Evolutionary conservation across 495 filamentous ascomycete species (phyloP), one percentile per base, ranked within the genome.

Genomic region (Neurospora intermedia): DNA sequence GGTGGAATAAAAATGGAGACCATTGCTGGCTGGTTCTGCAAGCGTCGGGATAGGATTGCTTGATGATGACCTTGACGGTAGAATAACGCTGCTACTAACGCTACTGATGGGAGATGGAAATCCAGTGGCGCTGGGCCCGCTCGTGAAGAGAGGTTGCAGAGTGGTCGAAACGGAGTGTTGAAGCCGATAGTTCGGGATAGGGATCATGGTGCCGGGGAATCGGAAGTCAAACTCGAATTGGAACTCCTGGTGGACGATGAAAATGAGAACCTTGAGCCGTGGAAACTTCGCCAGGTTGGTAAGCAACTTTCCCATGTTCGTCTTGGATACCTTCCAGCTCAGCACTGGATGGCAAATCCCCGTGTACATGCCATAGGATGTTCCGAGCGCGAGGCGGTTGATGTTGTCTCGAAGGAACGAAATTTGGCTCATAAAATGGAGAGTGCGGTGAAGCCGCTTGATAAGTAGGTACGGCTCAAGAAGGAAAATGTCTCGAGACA

Each of bases 401-500:
- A 81, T 81, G 75, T 79, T 82, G 39, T 84, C 83, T 23, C 83
- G 78, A 66, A 86, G 76, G 16, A 83, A 79, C 35, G 83, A 80
- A 31, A 86, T 83, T 77, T 85, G 84, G 76, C 83, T 83, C 75
- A 86, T 80, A 23, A 85, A 84, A 71, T 83, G 83, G 69, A 86
- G 78, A 31, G 82, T 81, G 70, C 84, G 83, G 74, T 85, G 80
- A 31, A 86, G 79, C 69, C 83, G 79, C 78, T 84, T 84, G 75
- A 86, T 82, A 59, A 85, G 82, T 11, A 86, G 77, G 73, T 86
- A 85, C 4, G 84, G 84, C 75, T 86, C 84, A 42, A 86, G 83
- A n/a, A 86, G 79, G 59, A 86, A 75, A 42, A 86, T 83, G 71
- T 86, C 84, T 70, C 83, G 82, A 38, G 81, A 79, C 20, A 84